These are phyloP conservation scores for Stylonectria norvegica DNA, from an alignment of 2,329 filamentous ascomycete genomes.

Conservation along the genomic window DNA sequence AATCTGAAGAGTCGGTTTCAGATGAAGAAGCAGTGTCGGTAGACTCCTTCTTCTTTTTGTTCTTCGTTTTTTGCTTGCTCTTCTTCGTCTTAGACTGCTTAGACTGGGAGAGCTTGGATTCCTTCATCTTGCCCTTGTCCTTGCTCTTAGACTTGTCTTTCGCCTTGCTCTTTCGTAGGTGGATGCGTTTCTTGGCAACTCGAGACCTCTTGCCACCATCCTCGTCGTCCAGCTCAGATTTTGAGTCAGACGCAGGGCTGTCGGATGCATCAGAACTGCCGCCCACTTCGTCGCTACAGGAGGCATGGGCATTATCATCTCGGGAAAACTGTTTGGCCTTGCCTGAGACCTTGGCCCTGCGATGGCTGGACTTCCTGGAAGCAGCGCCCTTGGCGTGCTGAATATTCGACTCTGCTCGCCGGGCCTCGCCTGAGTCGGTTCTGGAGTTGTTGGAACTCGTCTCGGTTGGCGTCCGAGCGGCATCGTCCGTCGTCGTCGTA, in stretches of 20 bases:
- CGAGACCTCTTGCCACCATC: constrained; percentile 1
- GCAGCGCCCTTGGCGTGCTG: constrained; percentile 7
- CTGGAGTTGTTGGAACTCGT: constrained; percentile 4
- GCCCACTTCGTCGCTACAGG: constrained; percentile 7
- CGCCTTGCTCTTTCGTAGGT: constrained; percentile 9
- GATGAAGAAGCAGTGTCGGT: constrained; percentile 5
- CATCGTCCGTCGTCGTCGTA: constrained; percentile 13
- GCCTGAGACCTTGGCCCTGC: constrained; percentile 13
- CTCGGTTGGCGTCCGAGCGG: constrained; percentile 14
- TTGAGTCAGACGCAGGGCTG: constrained; percentile 10
- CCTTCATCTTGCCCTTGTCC: constrained; percentile 9
- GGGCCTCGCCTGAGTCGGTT: constrained; percentile 11
- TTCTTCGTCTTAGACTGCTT: constrained; percentile 9
- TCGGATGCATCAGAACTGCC: constrained; percentile 13
- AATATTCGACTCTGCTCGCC: constrained; percentile 8
- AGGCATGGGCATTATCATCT: neutral
- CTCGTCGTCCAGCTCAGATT: constrained; percentile 15
- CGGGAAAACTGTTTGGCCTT: constrained; percentile 5
- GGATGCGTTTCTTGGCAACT: constrained; percentile 13
- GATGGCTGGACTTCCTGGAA: constrained; percentile 14
- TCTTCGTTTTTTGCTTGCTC: constrained; percentile 8
- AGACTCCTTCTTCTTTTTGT: constrained; percentile 15
- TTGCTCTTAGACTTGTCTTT: constrained; percentile 9
- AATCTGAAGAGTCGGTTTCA: constrained; percentile 8
- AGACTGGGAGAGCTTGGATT: constrained; percentile 1